A percentile compares a stretch with the other conserved stretches of the same genome.
phyloP scores from a whole-genome alignment of 75 land plant species.

The Cupressus sempervirens region DNA sequence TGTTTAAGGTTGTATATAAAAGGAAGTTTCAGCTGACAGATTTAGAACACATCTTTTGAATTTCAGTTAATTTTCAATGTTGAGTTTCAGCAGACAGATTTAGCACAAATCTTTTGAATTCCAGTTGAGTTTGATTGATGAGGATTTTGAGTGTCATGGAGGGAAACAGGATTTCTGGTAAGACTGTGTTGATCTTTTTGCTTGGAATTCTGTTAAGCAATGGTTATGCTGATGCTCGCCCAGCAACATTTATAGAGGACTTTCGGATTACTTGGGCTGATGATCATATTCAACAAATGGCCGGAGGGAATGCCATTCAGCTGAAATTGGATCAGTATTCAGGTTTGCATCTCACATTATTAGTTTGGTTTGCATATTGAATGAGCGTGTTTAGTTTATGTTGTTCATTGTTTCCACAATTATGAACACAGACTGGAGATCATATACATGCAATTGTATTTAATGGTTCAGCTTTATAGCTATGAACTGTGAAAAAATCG shows the following conservation, averaged over 20 bases:
- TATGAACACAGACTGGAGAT: no score
- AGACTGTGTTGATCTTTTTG: neutral
- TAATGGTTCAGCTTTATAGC: no score
- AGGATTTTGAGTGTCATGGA: neutral
- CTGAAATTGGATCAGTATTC: slow-evolving; percentile 49
- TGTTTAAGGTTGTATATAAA: neutral
- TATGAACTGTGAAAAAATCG: no score
- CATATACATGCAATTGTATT: no score
- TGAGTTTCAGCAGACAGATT: no score
- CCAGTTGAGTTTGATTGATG: neutral
- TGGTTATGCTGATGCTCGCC: slow-evolving; percentile 17
- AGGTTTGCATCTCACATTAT: slow-evolving; percentile 22
- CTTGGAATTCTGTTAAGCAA: neutral
- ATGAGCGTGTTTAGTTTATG: neutral
- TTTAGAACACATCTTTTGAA: no score
- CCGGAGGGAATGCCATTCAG: slow-evolving; percentile 41
- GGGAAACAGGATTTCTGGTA: neutral
- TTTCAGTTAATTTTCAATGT: no score
- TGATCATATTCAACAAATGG: slow-evolving; percentile 31
- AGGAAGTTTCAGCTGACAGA: neutral
- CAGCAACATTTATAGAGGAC: slow-evolving; percentile 46
- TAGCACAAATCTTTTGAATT: neutral
- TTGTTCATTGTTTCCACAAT: no score
- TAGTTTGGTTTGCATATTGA: neutral
- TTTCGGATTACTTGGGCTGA: slow-evolving; percentile 51